phyloP scores from a whole-genome alignment of 345 rosid genomes.

The Aquilaria malaccensis region DNA sequence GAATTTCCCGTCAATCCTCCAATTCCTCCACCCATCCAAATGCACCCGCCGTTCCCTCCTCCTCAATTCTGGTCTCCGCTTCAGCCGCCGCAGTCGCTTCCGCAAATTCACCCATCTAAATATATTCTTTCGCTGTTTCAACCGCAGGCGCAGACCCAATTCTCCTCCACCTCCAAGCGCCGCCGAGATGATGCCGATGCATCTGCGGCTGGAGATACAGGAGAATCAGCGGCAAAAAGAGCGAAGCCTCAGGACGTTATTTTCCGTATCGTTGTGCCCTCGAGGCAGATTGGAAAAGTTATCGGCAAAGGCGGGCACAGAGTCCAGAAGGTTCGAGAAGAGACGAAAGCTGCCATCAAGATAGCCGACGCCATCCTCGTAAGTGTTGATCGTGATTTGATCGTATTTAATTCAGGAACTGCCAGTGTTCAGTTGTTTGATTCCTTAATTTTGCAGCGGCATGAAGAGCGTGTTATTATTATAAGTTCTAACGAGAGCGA shows the following conservation, averaged over 20 bases:
- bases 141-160: neutral
- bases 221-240: conserved; percentile 36
- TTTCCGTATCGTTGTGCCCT: conserved; percentile 51
- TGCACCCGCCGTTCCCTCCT: neutral
- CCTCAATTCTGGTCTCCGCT: neutral
- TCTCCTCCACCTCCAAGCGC: conserved; percentile 24
- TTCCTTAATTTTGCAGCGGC: conserved; percentile 31
- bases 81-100: neutral
- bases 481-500: conserved; percentile 55
- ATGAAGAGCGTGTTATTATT: conserved; percentile 72
- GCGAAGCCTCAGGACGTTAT: conserved; percentile 42
- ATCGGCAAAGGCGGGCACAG: conserved; percentile 59
- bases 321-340: conserved; percentile 66
- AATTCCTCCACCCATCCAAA: conserved; percentile 1
- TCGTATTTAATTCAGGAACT: neutral
- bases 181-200: conserved; percentile 34
- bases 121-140: neutral
- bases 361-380: conserved; percentile 60
- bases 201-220: conserved; percentile 12
- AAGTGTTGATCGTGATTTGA: conserved; percentile 25
- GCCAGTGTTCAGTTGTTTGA: neutral
- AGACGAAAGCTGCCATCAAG: conserved; percentile 58
- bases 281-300: conserved; percentile 65
- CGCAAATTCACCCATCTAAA: neutral
- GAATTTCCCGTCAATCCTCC: conserved; percentile 12